Percentiles rank a stretch among this genome's conserved stretches.
Evolutionary conservation across 1,284 basidiomycete genomes (phyloP).

Genomic region (Ceratobasidium sp.): DNA sequence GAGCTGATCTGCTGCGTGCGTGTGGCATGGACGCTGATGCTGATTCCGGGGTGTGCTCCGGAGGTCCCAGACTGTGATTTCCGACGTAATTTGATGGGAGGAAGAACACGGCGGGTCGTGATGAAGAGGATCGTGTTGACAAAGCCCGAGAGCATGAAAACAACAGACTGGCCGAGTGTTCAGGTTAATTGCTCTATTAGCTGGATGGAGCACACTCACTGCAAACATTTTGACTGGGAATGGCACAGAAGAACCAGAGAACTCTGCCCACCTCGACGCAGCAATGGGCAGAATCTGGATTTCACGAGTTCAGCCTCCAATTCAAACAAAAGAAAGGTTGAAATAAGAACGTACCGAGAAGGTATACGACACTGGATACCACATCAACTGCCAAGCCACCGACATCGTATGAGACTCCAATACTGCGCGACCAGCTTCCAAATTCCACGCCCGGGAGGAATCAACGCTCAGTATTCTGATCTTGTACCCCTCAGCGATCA

Average conservation of each 20-base stretch:
- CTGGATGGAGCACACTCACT: constrained; percentile 53
- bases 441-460: constrained; percentile 37
- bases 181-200: too few relatives aligned
- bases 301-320: neutral
- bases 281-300: constrained; percentile 29
- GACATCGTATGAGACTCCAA: constrained; percentile 30
- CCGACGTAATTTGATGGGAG: constrained; percentile 35
- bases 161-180: constrained; percentile 34
- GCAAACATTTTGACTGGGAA: constrained; percentile 54
- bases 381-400: constrained; percentile 46
- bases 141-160: constrained; percentile 55
- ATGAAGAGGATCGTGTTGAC: constrained; percentile 57
- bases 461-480: constrained; percentile 50
- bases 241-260: constrained; percentile 48
- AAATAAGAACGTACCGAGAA: constrained; percentile 42
- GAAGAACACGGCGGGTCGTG: constrained; percentile 52
- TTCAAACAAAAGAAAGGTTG: too few relatives aligned
- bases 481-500: constrained; percentile 55
- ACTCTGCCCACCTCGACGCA: constrained; percentile 36
- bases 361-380: constrained; percentile 53
- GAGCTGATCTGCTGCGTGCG: constrained; percentile 27
- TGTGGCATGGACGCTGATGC: constrained; percentile 36
- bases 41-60: constrained; percentile 12
- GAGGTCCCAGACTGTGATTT: constrained; percentile 32
- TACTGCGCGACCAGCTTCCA: constrained; percentile 45